These are phyloP conservation scores for Axilococcus clingmanii DNA, from an alignment of 139 green algal genomes.

Conservation along the genomic window DNA sequence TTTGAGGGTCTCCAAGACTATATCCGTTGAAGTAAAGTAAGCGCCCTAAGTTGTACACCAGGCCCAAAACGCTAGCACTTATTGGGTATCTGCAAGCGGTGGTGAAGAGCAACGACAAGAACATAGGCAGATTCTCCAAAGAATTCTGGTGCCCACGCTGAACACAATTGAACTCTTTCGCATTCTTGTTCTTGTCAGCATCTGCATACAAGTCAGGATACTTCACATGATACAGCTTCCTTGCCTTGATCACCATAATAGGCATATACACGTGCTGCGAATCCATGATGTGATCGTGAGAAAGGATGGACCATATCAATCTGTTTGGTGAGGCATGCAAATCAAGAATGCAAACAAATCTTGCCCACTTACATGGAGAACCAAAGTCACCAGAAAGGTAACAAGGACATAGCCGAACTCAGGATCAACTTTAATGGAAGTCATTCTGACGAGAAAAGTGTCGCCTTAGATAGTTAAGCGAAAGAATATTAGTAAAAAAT, in stretches of 20 bases:
- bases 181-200: conserved; percentile 6
- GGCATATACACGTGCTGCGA: conserved; percentile 17
- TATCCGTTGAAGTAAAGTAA: conserved; percentile 26
- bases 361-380: conserved; percentile 7
- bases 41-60: conserved; percentile 14
- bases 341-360: not conserved
- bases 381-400: not conserved
- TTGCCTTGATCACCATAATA: conserved; percentile 3
- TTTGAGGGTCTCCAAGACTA: conserved; percentile 10
- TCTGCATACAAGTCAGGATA: conserved; percentile 17
- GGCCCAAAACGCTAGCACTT: conserved; percentile 1
- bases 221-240: conserved; percentile 7
- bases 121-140: conserved; percentile 37
- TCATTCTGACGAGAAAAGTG: no score
- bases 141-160: conserved; percentile 58
- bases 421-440: not conserved
- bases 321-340: not conserved
- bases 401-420: conserved; percentile 3
- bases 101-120: conserved; percentile 11
- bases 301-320: not conserved
- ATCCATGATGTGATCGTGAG: not conserved
- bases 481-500: no score
- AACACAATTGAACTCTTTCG: conserved; percentile 43
- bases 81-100: conserved; percentile 10
- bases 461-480: no score